Percentiles rank a stretch among this genome's conserved stretches.
Conservation (phyloP, 768 basidiomycete genomes). For the Rhodotorula kratochvilovae region DNA sequence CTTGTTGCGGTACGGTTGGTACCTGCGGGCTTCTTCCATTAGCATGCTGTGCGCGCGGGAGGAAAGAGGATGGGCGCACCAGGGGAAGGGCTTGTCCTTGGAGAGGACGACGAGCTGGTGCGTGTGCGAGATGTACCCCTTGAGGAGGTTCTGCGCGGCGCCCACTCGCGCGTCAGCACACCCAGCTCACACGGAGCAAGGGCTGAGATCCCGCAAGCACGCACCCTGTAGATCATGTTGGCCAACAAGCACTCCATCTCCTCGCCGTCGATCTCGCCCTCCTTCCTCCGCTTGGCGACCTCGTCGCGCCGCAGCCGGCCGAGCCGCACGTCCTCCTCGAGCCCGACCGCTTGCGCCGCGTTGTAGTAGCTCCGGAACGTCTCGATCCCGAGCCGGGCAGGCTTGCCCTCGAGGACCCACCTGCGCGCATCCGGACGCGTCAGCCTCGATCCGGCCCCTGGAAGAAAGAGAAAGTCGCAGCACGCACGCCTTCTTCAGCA, state of each 20-base stretch:
- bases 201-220: too few species aligned
- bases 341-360: conserved; percentile 43
- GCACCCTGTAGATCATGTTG: conserved; percentile 81
- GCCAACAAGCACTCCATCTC: conserved; percentile 70
- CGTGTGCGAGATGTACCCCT: conserved; percentile 94
- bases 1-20: neutral
- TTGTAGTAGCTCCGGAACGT: conserved; percentile 56
- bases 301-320: conserved; percentile 58
- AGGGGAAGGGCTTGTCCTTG: conserved; percentile 53
- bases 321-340: conserved; percentile 50
- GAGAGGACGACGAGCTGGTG: conserved; percentile 91
- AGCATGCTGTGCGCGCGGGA: neutral
- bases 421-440: too few species aligned
- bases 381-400: conserved; percentile 70
- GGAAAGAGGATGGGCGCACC: conserved; percentile 5
- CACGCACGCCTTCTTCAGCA: conserved; percentile 59
- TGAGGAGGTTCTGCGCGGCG: conserved; percentile 61
- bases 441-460: neutral
- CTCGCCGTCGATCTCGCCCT: conserved; percentile 57
- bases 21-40: neutral
- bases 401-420: conserved; percentile 71
- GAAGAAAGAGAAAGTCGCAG: too few species aligned
- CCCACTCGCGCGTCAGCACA: neutral
- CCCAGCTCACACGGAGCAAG: too few species aligned
- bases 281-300: neutral